Conservation (phyloP, 805 yeast genomes). For the Saturnispora diversa region DNA sequence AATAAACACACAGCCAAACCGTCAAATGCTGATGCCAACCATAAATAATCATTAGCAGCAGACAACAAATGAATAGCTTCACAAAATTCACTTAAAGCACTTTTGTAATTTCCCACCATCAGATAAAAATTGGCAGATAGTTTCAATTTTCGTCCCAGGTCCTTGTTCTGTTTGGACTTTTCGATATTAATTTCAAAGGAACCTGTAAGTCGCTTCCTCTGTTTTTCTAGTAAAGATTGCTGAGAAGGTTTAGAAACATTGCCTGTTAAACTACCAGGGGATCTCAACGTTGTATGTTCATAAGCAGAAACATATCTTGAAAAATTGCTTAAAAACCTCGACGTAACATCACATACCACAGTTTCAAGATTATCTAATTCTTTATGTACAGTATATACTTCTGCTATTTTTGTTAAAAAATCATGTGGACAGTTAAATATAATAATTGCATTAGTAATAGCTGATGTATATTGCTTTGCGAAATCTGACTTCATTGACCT, state of each 20-base stretch:
- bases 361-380: slow-evolving; percentile 41
- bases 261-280: slow-evolving; percentile 53
- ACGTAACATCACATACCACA: slow-evolving; percentile 62
- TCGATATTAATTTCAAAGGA: slow-evolving; percentile 29
- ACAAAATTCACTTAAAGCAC: slow-evolving; percentile 65
- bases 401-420: slow-evolving; percentile 6
- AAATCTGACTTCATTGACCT: slow-evolving; percentile 33
- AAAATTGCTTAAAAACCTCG: slow-evolving; percentile 53
- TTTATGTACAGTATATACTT: slow-evolving; percentile 17
- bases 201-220: slow-evolving; percentile 23
- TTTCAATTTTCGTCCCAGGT: slow-evolving; percentile 68
- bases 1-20: slow-evolving; percentile 63
- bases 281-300: slow-evolving; percentile 70
- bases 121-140: slow-evolving; percentile 69
- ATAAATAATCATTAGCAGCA: slow-evolving; percentile 62
- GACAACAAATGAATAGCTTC: slow-evolving; percentile 59
- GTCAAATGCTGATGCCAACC: slow-evolving; percentile 88
- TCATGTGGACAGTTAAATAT: slow-evolving; percentile 42
- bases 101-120: slow-evolving; percentile 68
- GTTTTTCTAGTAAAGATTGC: slow-evolving; percentile 17
- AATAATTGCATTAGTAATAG: slow-evolving; percentile 47
- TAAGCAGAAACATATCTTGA: slow-evolving; percentile 66
- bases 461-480: slow-evolving; percentile 38
- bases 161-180: slow-evolving; percentile 33
- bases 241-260: slow-evolving; percentile 7